phyloP scores from a whole-genome alignment of 805 yeast species.

The Phaffomyces antillensis region DNA sequence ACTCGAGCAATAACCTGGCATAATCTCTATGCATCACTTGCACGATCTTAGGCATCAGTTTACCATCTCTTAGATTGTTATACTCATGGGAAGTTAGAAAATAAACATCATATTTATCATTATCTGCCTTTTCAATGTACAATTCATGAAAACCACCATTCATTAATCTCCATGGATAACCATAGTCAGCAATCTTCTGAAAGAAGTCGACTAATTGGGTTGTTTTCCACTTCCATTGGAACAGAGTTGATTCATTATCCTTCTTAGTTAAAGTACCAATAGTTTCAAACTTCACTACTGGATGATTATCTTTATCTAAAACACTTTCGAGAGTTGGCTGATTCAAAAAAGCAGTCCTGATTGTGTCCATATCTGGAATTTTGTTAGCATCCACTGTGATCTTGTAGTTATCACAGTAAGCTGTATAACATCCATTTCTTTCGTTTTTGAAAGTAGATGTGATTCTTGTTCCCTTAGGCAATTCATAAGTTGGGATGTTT shows the following conservation, averaged over 20 bases:
- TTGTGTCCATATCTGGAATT: background rate
- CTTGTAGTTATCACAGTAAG: conserved; percentile 18
- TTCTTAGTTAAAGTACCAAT: background rate
- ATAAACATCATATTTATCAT: conserved; percentile 13
- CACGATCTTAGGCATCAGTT: conserved; percentile 13
- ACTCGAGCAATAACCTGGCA: conserved; percentile 13
- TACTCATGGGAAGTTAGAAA: conserved; percentile 18
- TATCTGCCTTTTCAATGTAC: conserved; percentile 6
- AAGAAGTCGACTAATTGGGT: conserved; percentile 5
- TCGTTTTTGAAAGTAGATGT: conserved; percentile 4
- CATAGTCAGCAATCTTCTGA: conserved; percentile 15
- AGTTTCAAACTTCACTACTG: background rate
- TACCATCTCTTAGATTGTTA: conserved; percentile 19
- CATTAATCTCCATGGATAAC: conserved; percentile 24
- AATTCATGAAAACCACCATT: conserved; percentile 20
- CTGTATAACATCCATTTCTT: conserved; percentile 8
- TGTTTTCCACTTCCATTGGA: conserved; percentile 4
- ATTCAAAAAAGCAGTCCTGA: background rate
- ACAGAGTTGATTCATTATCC: conserved; percentile 1
- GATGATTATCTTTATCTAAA: background rate
- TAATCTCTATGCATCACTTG: conserved; percentile 16
- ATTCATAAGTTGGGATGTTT: conserved; percentile 13
- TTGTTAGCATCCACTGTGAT: conserved; percentile 4
- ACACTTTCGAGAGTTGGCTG: background rate
- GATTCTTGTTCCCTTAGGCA: conserved; percentile 13